Base-by-base conservation (phyloP, 306 rosid species). In the Astragalus membranaceus region DNA sequence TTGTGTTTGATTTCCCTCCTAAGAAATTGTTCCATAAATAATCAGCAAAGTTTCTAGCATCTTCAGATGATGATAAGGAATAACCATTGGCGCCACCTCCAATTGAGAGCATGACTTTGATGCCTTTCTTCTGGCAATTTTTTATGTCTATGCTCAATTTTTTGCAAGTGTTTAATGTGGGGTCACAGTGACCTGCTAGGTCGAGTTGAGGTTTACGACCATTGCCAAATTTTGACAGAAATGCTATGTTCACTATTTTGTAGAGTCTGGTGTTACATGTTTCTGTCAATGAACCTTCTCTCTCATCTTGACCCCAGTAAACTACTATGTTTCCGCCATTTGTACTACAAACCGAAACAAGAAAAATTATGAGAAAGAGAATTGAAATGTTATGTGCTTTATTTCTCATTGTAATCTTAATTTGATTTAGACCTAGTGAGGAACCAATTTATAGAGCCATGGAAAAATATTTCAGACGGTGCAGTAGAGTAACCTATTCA, bases 1-100 rank as follows among this genome's bases (percentile, higher is more conserved):
- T 81, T 0, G 83, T 33, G 0, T 44, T 12, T 10, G 94, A 79
- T 10, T 13, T 76, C 3, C 88, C 92, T 10, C 86, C 86, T 47
- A 87, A 70, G 85, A 83, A 89, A 60, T 83, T 67, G 62, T 79
- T 81, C 87, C 85, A 89, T 9, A 89, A 65, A 58, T 77, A 85
- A n/a, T 70, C 58, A 0, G 86, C 96, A 0, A 89, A 67, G 0
- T 5, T 52, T 11, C 57, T 75, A 0, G 87, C 92, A 37, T 85
- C 83, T 0, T 7, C n/a, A 2, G 62, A 10, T 8, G 92, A 87
- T 9, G 92, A 54, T 5, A 87, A 61, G n/a, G 92, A 78, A 78
- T 85, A 89, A 32, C 64, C 80, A 9, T 68, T 63, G 0, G 13
- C 1, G 3, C 76, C 88, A 3, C 92, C 92, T 29, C 92, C 92